phyloP scores from a whole-genome alignment of 257 asterid genomes.

The Solanum acaule region DNA sequence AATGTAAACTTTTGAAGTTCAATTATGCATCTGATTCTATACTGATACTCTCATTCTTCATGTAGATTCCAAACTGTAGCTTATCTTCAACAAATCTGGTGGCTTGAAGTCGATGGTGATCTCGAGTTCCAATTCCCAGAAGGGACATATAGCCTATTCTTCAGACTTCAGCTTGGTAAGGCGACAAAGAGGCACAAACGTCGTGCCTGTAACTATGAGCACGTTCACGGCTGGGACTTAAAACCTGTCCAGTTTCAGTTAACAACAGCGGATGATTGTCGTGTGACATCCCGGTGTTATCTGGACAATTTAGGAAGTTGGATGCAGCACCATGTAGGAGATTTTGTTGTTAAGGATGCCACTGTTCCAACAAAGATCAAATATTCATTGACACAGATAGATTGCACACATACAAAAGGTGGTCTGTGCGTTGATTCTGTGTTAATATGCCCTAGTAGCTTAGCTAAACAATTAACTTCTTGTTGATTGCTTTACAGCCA shows the following conservation, averaged over 20 bases:
- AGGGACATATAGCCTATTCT: conserved; percentile 68
- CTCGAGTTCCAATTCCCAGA: conserved; percentile 59
- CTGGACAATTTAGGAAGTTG: conserved; percentile 56
- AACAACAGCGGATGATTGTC: conserved; percentile 45
- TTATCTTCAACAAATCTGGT: conserved; percentile 86
- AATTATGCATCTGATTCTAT: not conserved
- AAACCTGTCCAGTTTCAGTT: conserved; percentile 67
- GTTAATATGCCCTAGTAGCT: conserved; percentile 44
- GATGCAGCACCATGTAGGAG: conserved; percentile 68
- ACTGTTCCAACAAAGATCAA: conserved; percentile 30
- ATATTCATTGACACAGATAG: conserved; percentile 67
- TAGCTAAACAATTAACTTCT: conserved; percentile 24
- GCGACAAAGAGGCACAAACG: conserved; percentile 41
- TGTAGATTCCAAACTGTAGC: conserved; percentile 66
- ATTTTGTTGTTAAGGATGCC: conserved; percentile 41
- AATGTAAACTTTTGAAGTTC: not conserved
- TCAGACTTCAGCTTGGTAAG: conserved; percentile 64
- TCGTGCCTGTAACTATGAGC: conserved; percentile 28
- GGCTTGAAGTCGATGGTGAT: conserved; percentile 79
- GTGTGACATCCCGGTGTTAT: conserved; percentile 18
- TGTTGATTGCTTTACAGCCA: not conserved
- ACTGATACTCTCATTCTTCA: not conserved
- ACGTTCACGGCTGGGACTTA: conserved; percentile 74
- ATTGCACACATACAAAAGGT: conserved; percentile 87
- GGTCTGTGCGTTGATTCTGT: conserved; percentile 79